These are phyloP conservation scores for Aspergillus fumigatus DNA, from an alignment of 2,329 filamentous ascomycete species.

Conservation along the genomic window DNA sequence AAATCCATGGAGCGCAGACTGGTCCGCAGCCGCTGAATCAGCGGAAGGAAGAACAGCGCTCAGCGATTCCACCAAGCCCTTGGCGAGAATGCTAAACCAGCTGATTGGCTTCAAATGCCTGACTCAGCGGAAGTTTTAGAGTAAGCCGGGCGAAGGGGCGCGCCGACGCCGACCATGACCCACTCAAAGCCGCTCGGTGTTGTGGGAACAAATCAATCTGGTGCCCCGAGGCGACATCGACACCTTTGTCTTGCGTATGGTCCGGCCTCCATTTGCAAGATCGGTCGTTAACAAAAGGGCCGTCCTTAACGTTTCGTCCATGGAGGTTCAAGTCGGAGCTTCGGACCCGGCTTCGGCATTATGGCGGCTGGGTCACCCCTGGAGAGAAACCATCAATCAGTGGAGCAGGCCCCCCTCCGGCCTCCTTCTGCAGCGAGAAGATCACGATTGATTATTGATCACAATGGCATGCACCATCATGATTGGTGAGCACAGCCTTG, in stretches of 20 bases:
- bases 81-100: not conserved
- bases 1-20: not conserved
- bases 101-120: not conserved
- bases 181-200: no score
- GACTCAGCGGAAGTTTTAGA: not conserved
- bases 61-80: not conserved
- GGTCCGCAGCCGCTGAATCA: not conserved
- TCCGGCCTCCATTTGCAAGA: not conserved
- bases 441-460: not conserved
- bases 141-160: not conserved
- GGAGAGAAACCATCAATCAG: not conserved
- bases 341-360: not conserved
- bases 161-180: not conserved
- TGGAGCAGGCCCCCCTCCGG: not conserved
- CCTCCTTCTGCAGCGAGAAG: not conserved
- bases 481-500: not conserved
- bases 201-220: not conserved
- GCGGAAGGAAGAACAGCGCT: not conserved
- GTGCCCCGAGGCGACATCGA: not conserved
- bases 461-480: not conserved
- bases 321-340: not conserved
- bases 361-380: not conserved
- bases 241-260: not conserved
- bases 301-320: not conserved
- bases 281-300: not conserved